phyloP scores from a whole-genome alignment of 2,329 filamentous ascomycete species.

The Xylaria sp. region DNA sequence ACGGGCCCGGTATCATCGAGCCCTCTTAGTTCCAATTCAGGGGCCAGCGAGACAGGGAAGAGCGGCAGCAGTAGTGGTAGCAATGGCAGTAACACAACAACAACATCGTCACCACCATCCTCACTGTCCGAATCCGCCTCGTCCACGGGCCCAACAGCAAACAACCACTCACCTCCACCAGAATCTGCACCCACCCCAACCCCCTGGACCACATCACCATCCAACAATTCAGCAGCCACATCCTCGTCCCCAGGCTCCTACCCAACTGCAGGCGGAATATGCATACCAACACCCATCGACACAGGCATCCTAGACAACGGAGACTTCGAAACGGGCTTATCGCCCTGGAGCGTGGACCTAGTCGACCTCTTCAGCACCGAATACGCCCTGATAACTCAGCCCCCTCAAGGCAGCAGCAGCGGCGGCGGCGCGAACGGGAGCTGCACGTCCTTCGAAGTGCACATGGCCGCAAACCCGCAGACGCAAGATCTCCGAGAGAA shows the following conservation, averaged over 20 bases:
- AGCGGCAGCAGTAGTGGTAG: neutral
- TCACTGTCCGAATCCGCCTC: neutral
- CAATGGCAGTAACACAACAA: neutral
- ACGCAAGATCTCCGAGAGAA: constrained; percentile 34
- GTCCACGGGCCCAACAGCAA: neutral
- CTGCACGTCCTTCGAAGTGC: constrained; percentile 34
- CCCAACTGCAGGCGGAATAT: neutral
- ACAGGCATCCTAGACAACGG: constrained; percentile 34
- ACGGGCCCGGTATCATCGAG: neutral
- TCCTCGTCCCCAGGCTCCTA: neutral
- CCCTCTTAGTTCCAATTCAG: neutral
- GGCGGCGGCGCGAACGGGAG: constrained; percentile 26
- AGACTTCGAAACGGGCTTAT: constrained; percentile 37
- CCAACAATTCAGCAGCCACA: constrained; percentile 1
- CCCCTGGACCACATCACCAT: neutral
- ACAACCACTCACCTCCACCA: neutral
- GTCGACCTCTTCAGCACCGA: constrained; percentile 36
- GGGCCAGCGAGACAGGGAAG: neutral
- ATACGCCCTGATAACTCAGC: constrained; percentile 24
- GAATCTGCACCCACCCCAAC: neutral
- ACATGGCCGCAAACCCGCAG: constrained; percentile 33
- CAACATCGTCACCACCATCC: neutral
- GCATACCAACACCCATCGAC: constrained; percentile 13
- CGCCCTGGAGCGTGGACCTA: constrained; percentile 38
- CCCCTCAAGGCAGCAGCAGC: neutral